Percentiles rank a stretch among this genome's conserved stretches.
These are phyloP conservation scores for Lagenidium giganteum DNA, from an alignment of 352 stramenopile genomes.

Conservation along the genomic window DNA sequence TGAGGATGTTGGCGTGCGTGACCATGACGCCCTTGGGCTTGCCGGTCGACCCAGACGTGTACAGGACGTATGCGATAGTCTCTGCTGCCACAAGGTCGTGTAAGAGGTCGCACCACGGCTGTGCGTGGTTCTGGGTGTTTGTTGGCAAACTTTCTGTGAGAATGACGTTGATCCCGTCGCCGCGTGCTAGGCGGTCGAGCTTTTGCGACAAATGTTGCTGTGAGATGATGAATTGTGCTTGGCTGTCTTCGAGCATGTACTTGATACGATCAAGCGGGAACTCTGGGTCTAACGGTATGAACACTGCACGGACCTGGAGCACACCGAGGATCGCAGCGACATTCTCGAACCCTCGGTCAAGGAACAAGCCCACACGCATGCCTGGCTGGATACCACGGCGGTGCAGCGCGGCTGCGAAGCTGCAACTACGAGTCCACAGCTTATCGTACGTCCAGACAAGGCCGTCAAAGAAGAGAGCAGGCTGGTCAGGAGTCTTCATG, in stretches of 20 bases:
- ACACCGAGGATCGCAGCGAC: constrained; percentile 35
- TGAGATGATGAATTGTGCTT: constrained; percentile 34
- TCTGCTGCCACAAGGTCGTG: constrained; percentile 2
- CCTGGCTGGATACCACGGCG: background rate
- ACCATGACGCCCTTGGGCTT: constrained; percentile 70
- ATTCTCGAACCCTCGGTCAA: constrained; percentile 35
- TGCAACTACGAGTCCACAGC: constrained; percentile 24
- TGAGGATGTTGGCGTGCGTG: constrained; percentile 50
- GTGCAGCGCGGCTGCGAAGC: constrained; percentile 17
- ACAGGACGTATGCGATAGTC: constrained; percentile 54
- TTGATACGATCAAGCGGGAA: constrained; percentile 41
- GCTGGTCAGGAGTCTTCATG: constrained; percentile 14
- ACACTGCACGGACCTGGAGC: constrained; percentile 28
- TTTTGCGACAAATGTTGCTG: constrained; percentile 20
- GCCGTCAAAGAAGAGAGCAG: constrained; percentile 35
- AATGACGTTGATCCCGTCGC: background rate
- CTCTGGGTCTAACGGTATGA: constrained; percentile 39
- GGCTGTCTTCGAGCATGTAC: constrained; percentile 41
- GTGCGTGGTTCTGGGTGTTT: constrained; percentile 5
- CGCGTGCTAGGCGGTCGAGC: constrained; percentile 14
- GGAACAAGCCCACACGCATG: constrained; percentile 32
- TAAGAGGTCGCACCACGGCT: too few relatives aligned
- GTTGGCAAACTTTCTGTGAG: too few relatives aligned
- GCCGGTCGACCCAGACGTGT: constrained; percentile 65
- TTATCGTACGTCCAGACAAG: constrained; percentile 31